Base-by-base conservation (phyloP, 768 basidiomycete species). In the Boletellus ananas region DNA sequence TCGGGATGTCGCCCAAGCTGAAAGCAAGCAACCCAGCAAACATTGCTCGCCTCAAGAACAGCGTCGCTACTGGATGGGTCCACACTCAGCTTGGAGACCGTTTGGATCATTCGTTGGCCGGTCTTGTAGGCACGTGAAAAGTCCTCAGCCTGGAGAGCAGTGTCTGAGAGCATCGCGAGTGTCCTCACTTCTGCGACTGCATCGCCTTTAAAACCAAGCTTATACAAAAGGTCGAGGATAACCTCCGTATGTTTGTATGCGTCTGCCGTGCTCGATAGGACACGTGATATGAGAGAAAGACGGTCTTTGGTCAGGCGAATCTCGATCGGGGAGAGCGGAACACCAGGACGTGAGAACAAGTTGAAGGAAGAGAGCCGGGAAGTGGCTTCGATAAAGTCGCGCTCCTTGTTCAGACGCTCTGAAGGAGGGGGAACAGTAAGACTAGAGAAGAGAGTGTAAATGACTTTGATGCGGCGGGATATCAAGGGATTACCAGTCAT, bases 321-420 rank as follows among this genome's bases (percentile, higher is more conserved):
- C 67, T 97, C 94, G 52, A 96, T 82, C 0, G 95, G 95, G 9
- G 92, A 80, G 45, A 98, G 84, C 6, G 84, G 79, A 37, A 85
- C 79, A 40, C 90, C 86, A 9, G 84, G 80, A 6, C 81, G 76
- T 20, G 91, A 84, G 64, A 76, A 75, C 52, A 95, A 77, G 50
- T 90, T 89, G 76, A 91, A 99, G 4, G 95, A 92, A n/a, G 86
- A 83, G 11, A 99, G 84, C 2, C 91, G 85, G 21, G 93, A 95
- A 1, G 96, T 99, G 2, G 96, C 96, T 72, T 98, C 94, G 54
- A 99, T 96, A 68, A 97, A 99, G 47, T 92, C 87, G 49, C 84
- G 86, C 65, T 97, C 92, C 51, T 72, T 74, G 13, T 67, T 57
- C 47, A 94, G 75, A 0, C 73, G 74, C 16, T 82, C 78, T 0